phyloP scores from a whole-genome alignment of 306 rosid species.

The Astragalus membranaceus region DNA sequence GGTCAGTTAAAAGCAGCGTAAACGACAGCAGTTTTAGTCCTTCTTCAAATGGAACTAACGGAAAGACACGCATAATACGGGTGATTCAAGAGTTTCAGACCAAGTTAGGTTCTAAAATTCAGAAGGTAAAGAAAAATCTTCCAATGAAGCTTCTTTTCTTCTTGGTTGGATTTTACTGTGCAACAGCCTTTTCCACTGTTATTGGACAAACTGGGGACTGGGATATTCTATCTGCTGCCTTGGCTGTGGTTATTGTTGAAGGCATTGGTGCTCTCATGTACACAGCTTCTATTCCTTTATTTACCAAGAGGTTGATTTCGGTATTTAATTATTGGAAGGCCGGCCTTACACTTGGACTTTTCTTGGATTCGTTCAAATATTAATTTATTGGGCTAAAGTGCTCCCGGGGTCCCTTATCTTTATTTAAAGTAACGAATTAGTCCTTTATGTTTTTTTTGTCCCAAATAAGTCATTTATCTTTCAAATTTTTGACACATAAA shows the following conservation, averaged over 20 bases:
- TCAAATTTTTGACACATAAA: too few relatives aligned
- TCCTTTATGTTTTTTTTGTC: too few relatives aligned
- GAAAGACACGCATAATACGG: slow-evolving; percentile 66
- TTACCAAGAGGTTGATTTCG: slow-evolving; percentile 49
- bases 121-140: slow-evolving; percentile 62
- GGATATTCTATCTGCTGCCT: slow-evolving; percentile 93
- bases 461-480: too few relatives aligned
- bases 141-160: slow-evolving; percentile 71
- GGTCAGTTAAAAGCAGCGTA: slow-evolving; percentile 57
- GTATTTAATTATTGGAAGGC: slow-evolving; percentile 93
- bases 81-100: slow-evolving; percentile 57
- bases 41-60: slow-evolving; percentile 45
- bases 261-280: slow-evolving; percentile 96
- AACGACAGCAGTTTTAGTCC: slow-evolving; percentile 51
- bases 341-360: slow-evolving; percentile 87
- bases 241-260: slow-evolving; percentile 81
- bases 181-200: slow-evolving; percentile 90
- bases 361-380: slow-evolving; percentile 92
- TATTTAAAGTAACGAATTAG: too few relatives aligned
- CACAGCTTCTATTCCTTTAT: slow-evolving; percentile 49
- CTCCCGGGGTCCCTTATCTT: too few relatives aligned
- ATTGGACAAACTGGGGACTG: slow-evolving; percentile 98
- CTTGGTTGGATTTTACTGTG: slow-evolving; percentile 85
- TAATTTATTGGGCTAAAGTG: too few relatives aligned
- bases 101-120: slow-evolving; percentile 50